Percentiles rank a stretch among this genome's conserved stretches.
Conservation (phyloP, 352 stramenopile genomes). For the Pythium scleroteichum region DNA sequence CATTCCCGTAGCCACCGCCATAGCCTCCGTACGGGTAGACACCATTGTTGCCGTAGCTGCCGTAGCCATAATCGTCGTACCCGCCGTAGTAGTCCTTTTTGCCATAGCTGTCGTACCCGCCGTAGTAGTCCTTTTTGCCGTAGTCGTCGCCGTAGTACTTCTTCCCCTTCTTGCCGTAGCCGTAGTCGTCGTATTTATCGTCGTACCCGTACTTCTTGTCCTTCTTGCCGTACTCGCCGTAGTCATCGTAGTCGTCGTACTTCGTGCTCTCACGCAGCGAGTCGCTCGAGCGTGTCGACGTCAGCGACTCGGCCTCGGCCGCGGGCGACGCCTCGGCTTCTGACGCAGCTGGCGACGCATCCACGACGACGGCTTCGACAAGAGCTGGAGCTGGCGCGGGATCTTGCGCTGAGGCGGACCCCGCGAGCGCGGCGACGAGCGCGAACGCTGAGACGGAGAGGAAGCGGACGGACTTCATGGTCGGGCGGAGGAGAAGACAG, state of each 20-base stretch:
- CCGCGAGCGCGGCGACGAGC: background rate
- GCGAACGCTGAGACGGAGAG: background rate
- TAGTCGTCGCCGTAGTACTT: constrained; percentile 10
- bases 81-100: background rate
- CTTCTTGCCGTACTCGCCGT: constrained; percentile 3
- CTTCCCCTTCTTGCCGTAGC: constrained; percentile 10
- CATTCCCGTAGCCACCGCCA: background rate
- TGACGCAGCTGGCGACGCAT: background rate
- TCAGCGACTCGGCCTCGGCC: constrained; percentile 2
- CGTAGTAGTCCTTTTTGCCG: constrained; percentile 2
- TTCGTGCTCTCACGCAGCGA: background rate
- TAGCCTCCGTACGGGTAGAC: background rate
- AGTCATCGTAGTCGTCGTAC: too few species aligned
- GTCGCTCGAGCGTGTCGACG: background rate
- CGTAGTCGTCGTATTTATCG: background rate
- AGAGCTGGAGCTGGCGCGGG: background rate
- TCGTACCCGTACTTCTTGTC: background rate
- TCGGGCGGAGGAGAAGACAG: background rate
- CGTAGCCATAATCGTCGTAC: constrained; percentile 3
- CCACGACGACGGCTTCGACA: background rate
- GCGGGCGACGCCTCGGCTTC: background rate
- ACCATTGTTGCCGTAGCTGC: background rate
- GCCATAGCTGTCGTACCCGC: constrained; percentile 18
- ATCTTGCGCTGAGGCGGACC: background rate
- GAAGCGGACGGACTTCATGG: constrained; percentile 12